Evolutionary conservation across 2,329 filamentous ascomycete genomes (phyloP).

Genomic region (Microdochium nivale): DNA sequence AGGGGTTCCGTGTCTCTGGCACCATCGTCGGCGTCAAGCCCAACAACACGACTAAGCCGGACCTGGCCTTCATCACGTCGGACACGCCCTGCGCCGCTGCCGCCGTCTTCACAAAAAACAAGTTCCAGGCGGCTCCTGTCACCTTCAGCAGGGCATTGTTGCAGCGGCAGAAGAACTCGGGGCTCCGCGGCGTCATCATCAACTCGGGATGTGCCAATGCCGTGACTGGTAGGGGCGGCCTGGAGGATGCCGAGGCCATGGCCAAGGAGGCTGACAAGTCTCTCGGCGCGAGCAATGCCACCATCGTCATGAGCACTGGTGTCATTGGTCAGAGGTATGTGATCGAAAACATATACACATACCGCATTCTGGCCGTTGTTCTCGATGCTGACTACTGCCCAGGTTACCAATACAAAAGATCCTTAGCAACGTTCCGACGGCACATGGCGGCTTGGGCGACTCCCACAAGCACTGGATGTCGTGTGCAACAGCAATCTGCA

Average conservation of each 20-base stretch:
- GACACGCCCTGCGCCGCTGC: slow-evolving; percentile 79
- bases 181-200: slow-evolving; percentile 74
- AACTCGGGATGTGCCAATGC: slow-evolving; percentile 98
- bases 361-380: not conserved
- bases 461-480: slow-evolving; percentile 81
- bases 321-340: slow-evolving; percentile 84
- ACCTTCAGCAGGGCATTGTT: slow-evolving; percentile 72
- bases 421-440: slow-evolving; percentile 68
- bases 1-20: slow-evolving; percentile 80
- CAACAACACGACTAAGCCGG: slow-evolving; percentile 82
- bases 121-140: slow-evolving; percentile 94
- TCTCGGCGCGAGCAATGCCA: slow-evolving; percentile 42
- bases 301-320: slow-evolving; percentile 97
- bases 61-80: slow-evolving; percentile 82
- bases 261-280: slow-evolving; percentile 64
- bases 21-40: slow-evolving; percentile 91
- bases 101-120: slow-evolving; percentile 95
- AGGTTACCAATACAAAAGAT: slow-evolving; percentile 90
- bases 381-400: not conserved
- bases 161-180: slow-evolving; percentile 54
- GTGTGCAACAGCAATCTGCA: slow-evolving; percentile 88
- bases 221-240: slow-evolving; percentile 82
- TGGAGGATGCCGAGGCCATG: slow-evolving; percentile 85
- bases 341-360: too few species aligned
- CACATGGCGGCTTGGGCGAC: slow-evolving; percentile 60